A percentile compares a stretch with the other conserved stretches of the same genome.
These are phyloP conservation scores for Prunus kanzakura DNA, from an alignment of 306 rosid genomes.

Conservation along the genomic window DNA sequence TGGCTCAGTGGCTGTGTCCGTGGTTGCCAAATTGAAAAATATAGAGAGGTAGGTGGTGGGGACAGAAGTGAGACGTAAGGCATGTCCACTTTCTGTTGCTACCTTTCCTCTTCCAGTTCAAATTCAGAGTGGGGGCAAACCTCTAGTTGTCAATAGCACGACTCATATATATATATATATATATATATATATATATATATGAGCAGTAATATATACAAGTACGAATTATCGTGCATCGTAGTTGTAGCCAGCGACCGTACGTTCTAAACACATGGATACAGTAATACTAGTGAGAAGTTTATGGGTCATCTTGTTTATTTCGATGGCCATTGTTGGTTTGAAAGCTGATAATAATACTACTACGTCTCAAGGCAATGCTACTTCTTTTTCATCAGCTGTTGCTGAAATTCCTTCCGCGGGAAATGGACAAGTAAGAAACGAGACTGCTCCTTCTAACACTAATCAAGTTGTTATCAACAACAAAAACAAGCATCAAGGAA, in stretches of 20 bases:
- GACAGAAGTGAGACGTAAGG: conserved; percentile 48
- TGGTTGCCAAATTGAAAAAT: background rate
- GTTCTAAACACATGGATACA: background rate
- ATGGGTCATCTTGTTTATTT: conserved; percentile 31
- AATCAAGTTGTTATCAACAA: conserved; percentile 30
- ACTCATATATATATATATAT: background rate
- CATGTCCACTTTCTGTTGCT: conserved; percentile 4
- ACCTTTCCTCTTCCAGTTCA: background rate
- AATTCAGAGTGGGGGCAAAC: conserved; percentile 24
- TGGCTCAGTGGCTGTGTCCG: background rate
- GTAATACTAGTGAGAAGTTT: conserved; percentile 4
- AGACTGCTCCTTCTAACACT: conserved; percentile 5
- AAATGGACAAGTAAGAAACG: conserved; percentile 21
- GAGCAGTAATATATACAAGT: background rate
- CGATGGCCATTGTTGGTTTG: conserved; percentile 28
- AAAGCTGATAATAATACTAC: conserved; percentile 25
- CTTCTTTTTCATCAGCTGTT: conserved; percentile 16
- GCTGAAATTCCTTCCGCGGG: conserved; percentile 16
- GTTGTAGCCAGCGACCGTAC: no score
- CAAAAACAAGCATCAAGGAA: conserved; percentile 24
- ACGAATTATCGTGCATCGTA: background rate
- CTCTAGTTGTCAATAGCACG: conserved; percentile 15
- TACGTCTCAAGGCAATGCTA: conserved; percentile 19
- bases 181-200: background rate
- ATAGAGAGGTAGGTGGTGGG: conserved; percentile 25